Base-by-base conservation (phyloP, 176 grass and related monocot genomes). In the Ensete glaucum region DNA sequence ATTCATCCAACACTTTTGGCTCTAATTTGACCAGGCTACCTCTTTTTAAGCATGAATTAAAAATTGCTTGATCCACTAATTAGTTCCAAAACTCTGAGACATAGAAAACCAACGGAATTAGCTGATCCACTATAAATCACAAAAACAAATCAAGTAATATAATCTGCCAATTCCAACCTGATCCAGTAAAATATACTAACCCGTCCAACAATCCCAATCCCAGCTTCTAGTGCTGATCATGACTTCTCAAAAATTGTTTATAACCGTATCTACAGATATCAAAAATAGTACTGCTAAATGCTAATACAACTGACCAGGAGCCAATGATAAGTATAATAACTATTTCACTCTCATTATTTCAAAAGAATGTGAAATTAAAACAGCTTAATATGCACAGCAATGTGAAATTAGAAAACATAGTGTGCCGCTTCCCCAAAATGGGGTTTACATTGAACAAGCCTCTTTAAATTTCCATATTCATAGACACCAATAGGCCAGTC, bases 401-500 rank as follows among this genome's bases (percentile, higher is more conserved):
- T 34, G 21, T 43, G 10, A 67, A 22, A n/a, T 77, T 71, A 55
- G 9, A 8, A 56, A 72, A 15, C 74, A 76, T 15, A 23, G 43
- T 81, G 72, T 83, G 93, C 88, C 95, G 93, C 90, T 77, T 82
- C 73, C 87, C 29, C 73, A 59, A 91, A 98, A 29, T 53, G 21
- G 0, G 2, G 27, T 82, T 98, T 98, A 57, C n/a, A 12, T 24
- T 7, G 74, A 81, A 91, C 67, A 76, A 93, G 90, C 67, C 73
- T 87, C 88, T 93, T 52, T 80, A 86, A 78, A 73, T 91, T 77
- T 83, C 90, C 95, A 82, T 98, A 98, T 79, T 98, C 90, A 62
- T 90, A 93, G 76, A 98, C 91, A 69, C 88, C 90, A 70, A 93
- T n/a, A 72, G 90, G 90, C 95, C 95, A 98, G 83, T 98, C 90